A percentile compares a stretch with the other conserved stretches of the same genome.
phyloP scores from a whole-genome alignment of 1,284 basidiomycete genomes.

The Apiotrichum sp. region DNA sequence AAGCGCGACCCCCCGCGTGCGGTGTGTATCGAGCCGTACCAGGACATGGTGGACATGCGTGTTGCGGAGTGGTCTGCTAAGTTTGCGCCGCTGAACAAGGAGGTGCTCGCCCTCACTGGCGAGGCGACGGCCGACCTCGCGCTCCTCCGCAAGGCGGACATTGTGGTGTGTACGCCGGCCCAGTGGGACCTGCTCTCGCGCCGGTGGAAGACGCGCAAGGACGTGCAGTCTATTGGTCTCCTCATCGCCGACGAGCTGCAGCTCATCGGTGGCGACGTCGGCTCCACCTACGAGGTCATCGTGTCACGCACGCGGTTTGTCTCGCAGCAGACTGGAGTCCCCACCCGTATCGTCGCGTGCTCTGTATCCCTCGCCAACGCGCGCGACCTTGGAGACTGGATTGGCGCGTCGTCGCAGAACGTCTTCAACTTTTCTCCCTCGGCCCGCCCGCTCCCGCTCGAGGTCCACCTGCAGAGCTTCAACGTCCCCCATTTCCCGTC shows the following conservation, averaged over 20 bases:
- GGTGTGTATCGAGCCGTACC: slow-evolving; percentile 93
- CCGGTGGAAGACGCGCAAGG: slow-evolving; percentile 89
- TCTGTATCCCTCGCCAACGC: slow-evolving; percentile 95
- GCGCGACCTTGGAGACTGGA: slow-evolving; percentile 94
- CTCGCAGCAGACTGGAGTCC: slow-evolving; percentile 84
- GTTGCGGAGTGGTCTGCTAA: slow-evolving; percentile 84
- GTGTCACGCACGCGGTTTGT: slow-evolving; percentile 92
- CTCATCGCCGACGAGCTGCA: slow-evolving; percentile 95
- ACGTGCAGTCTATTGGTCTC: slow-evolving; percentile 86
- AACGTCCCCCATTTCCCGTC: slow-evolving; percentile 95
- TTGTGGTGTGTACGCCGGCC: slow-evolving; percentile 85
- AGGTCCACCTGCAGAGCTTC: slow-evolving; percentile 95
- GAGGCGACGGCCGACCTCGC: slow-evolving; percentile 92
- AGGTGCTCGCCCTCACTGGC: slow-evolving; percentile 85
- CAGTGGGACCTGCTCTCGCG: slow-evolving; percentile 95
- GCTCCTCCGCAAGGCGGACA: slow-evolving; percentile 78
- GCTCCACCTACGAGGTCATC: slow-evolving; percentile 92
- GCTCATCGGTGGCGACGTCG: slow-evolving; percentile 83
- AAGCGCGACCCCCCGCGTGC: slow-evolving; percentile 73
- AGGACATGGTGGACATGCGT: slow-evolving; percentile 90
- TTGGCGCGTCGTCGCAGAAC: slow-evolving; percentile 83
- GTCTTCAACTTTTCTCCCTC: slow-evolving; percentile 98
- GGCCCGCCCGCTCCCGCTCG: slow-evolving; percentile 91
- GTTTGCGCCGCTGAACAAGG: slow-evolving; percentile 77
- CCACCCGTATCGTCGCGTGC: slow-evolving; percentile 88